Conservation (phyloP, 1,284 basidiomycete genomes). For the Pisolithus thermaeus region DNA sequence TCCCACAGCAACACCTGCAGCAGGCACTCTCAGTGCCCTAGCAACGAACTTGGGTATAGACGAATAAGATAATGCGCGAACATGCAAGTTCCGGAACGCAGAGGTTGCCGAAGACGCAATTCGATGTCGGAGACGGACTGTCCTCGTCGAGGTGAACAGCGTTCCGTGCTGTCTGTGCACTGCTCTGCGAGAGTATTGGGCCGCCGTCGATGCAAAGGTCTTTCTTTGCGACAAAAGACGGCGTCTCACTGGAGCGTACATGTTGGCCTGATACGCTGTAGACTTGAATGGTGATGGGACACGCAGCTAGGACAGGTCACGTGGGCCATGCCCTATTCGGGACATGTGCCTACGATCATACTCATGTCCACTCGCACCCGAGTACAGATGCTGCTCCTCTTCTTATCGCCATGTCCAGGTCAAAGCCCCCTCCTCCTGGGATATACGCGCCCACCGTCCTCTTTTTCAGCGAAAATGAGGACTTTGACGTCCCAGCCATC, state of each 20-base stretch:
- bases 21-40: constrained; percentile 78
- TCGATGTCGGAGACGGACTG: constrained; percentile 39
- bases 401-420: too few species aligned
- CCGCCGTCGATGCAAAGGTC: constrained; percentile 28
- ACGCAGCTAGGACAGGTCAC: too few species aligned
- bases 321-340: too few species aligned
- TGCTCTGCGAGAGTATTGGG: constrained; percentile 33
- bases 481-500: constrained; percentile 56
- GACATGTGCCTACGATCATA: too few species aligned
- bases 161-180: constrained; percentile 54
- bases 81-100: constrained; percentile 57
- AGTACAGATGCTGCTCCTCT: too few species aligned
- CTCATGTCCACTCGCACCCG: too few species aligned
- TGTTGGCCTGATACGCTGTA: background rate
- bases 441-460: constrained; percentile 73
- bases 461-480: constrained; percentile 62
- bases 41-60: constrained; percentile 80
- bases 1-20: constrained; percentile 81
- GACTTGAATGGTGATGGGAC: too few species aligned
- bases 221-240: constrained; percentile 39
- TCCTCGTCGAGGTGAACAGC: constrained; percentile 39
- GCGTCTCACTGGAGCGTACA: constrained; percentile 31
- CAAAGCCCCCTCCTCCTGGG: constrained; percentile 48
- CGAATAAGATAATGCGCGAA: constrained; percentile 75
- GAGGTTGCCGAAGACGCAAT: constrained; percentile 38